Base-by-base conservation (phyloP, 2,329 filamentous ascomycete genomes). In the Lachnellula arida region DNA sequence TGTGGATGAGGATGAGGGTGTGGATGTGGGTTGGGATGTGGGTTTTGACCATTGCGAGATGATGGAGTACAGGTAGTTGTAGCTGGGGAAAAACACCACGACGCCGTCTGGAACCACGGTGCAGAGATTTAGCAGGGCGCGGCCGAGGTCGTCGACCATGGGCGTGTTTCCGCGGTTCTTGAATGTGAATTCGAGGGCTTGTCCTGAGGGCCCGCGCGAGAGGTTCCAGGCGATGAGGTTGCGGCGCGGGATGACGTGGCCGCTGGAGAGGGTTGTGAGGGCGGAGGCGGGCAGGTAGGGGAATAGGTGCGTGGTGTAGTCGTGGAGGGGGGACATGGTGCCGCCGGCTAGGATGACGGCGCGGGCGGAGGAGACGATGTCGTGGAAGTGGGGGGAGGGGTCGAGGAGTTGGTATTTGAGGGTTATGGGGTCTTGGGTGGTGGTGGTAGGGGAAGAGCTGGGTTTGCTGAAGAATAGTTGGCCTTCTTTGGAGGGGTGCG, bases 311-410 rank as follows among this genome's bases (percentile, higher is more conserved):
- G 87, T 81, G 37, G 81, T 85, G 72, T 96, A 99, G 73, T 97
- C 94, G 23, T 87, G 82, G 76, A 97, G 96, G 0, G 94, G 94
- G 2, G 94, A 96, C 94, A 99, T 97, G 25, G 94, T 99, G 22
- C 94, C 94, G 56, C 94, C 94, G 0, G 92, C 94, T 3, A 99
- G 77, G 43, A 99, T 87, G 3, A 99, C 88, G 2, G 93, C 89
- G 56, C 91, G 81, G 0, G 94, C 91, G 59, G 88, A 85, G 32
- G 89, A 85, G 2, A 93, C 90, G 51, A 97, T 88, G 11, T 92
- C 88, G 7, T 87, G 87, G 72, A 99, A 97, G 63, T 95, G 90
- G 65, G 93, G 86, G 0, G 92, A 92, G 0, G 94, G 93, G 34
- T 96, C 94, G 0, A 99, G 81, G 4, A 99, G 81, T 64, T 96